phyloP scores from a whole-genome alignment of 192 early-diverging fungal species.

The Coemansia reversa region DNA sequence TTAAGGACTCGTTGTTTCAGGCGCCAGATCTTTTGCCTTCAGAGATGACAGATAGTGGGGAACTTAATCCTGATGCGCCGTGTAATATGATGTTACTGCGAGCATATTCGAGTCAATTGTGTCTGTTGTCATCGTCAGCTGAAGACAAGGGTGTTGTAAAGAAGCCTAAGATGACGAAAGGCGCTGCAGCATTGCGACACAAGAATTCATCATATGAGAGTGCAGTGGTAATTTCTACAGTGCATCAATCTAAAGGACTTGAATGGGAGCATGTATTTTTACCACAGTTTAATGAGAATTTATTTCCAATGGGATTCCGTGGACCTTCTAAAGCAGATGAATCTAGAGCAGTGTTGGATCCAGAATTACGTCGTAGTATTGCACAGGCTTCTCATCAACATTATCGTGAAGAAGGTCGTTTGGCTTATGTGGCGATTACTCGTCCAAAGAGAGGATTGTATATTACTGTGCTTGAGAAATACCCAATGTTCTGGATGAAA shows the following conservation, averaged over 20 bases:
- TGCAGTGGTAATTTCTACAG: slow-evolving; percentile 38
- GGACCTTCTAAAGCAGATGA: slow-evolving; percentile 9
- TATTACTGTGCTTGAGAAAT: slow-evolving; percentile 34
- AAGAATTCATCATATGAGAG: slow-evolving; percentile 1
- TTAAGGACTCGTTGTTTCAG: slow-evolving; percentile 21
- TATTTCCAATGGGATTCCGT: slow-evolving; percentile 50
- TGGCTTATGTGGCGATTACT: slow-evolving; percentile 52
- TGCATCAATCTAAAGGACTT: slow-evolving; percentile 52
- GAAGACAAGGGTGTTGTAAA: slow-evolving; percentile 34
- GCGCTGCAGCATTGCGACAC: not conserved
- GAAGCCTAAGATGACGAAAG: not conserved
- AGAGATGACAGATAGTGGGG: not conserved
- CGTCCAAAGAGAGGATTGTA: slow-evolving; percentile 39
- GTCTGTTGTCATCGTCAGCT: slow-evolving; percentile 39
- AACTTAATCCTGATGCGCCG: slow-evolving; percentile 5
- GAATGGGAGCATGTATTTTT: slow-evolving; percentile 52
- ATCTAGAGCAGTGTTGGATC: not conserved
- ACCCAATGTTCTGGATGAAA: slow-evolving; percentile 34
- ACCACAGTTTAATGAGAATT: slow-evolving; percentile 46
- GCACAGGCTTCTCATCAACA: slow-evolving; percentile 14
- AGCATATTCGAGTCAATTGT: slow-evolving; percentile 37
- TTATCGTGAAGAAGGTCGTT: slow-evolving; percentile 43
- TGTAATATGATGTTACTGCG: slow-evolving; percentile 24
- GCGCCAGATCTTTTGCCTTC: slow-evolving; percentile 1
- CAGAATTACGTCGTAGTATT: not conserved